phyloP scores from a whole-genome alignment of 148 eudicot species.

The Silene uniflora region DNA sequence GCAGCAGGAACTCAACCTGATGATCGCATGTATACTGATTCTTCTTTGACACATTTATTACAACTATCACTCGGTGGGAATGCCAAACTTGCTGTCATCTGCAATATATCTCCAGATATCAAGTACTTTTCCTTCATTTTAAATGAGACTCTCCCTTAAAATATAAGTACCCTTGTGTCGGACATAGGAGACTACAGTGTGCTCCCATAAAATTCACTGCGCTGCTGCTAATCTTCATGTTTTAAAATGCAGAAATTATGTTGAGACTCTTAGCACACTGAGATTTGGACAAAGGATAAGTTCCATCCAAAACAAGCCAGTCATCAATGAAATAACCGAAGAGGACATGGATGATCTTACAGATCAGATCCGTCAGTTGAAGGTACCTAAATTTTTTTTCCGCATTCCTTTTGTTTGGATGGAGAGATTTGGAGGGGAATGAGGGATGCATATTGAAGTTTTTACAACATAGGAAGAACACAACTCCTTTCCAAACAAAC shows the following conservation, averaged over 20 bases:
- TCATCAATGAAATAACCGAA: conserved; percentile 88
- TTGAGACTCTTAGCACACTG: conserved; percentile 82
- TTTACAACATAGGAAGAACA: too few relatives aligned
- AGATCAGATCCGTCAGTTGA: conserved; percentile 71
- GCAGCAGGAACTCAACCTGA: conserved; percentile 51
- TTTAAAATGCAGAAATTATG: conserved; percentile 40
- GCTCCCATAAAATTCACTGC: background rate
- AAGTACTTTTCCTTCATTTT: conserved; percentile 39
- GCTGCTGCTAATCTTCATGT: conserved; percentile 3
- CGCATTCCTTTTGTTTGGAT: background rate
- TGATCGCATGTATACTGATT: conserved; percentile 50
- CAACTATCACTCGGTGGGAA: conserved; percentile 94
- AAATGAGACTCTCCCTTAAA: background rate
- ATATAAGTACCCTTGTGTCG: background rate
- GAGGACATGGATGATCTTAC: conserved; percentile 92
- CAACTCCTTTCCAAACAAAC: too few relatives aligned
- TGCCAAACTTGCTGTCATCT: conserved; percentile 73
- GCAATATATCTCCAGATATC: conserved; percentile 66
- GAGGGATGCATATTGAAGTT: too few relatives aligned
- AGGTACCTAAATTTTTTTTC: conserved; percentile 44
- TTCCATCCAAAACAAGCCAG: conserved; percentile 67
- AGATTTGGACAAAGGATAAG: conserved; percentile 73
- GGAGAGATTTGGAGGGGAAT: background rate
- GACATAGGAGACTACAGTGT: background rate
- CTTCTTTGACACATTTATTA: conserved; percentile 66